phyloP scores from a whole-genome alignment of 352 stramenopile species.

The Globisporangium emineosum region DNA sequence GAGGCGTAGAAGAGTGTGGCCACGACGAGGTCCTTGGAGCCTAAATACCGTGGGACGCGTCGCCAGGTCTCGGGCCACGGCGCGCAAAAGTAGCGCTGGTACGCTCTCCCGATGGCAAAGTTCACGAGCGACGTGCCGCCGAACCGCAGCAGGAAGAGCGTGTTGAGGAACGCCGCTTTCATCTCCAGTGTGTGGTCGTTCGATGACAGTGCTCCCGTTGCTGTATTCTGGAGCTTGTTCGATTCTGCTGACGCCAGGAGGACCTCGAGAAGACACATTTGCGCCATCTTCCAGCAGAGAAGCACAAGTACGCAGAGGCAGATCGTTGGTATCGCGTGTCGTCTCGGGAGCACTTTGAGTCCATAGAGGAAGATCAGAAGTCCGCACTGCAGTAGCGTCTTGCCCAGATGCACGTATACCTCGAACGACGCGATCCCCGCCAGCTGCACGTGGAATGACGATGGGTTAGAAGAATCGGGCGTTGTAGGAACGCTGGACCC shows the following conservation, averaged over 20 bases:
- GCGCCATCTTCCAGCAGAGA: conserved; percentile 45
- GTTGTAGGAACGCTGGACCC: background rate
- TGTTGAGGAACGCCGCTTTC: conserved; percentile 37
- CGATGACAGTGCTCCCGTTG: background rate
- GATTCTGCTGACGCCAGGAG: conserved; percentile 10
- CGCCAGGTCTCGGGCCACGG: conserved; percentile 45
- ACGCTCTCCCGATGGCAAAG: conserved; percentile 36
- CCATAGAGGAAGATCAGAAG: conserved; percentile 47
- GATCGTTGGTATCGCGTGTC: conserved; percentile 30
- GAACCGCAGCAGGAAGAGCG: conserved; percentile 45
- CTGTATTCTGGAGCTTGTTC: background rate
- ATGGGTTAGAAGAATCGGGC: background rate
- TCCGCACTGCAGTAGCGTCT: conserved; percentile 43
- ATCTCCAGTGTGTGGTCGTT: conserved; percentile 15
- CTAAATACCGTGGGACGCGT: conserved; percentile 48
- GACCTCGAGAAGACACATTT: conserved; percentile 37
- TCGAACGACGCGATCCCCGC: conserved; percentile 25
- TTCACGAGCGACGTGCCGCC: conserved; percentile 28
- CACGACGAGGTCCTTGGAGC: conserved; percentile 60
- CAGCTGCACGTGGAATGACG: conserved; percentile 15
- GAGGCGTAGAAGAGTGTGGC: conserved; percentile 50
- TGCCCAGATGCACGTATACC: conserved; percentile 29
- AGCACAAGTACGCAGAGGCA: conserved; percentile 46
- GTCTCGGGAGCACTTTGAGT: conserved; percentile 28
- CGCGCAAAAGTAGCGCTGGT: conserved; percentile 50